phyloP scores from a whole-genome alignment of 2,329 filamentous ascomycete species.

The Apiospora marii region DNA sequence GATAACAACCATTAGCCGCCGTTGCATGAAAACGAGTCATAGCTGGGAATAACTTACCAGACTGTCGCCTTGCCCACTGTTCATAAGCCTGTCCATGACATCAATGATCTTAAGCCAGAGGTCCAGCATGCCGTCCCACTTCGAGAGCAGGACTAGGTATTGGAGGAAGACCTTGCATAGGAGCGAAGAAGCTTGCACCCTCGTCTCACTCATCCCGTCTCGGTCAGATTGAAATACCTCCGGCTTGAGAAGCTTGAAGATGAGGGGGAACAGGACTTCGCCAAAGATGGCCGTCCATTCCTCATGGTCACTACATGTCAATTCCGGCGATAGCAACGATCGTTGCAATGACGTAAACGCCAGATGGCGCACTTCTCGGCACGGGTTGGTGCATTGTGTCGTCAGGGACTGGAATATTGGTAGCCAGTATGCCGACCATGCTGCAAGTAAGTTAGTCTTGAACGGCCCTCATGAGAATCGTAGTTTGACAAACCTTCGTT shows the following conservation, averaged over 20 bases:
- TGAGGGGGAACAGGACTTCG: conserved; percentile 92
- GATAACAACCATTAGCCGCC: background rate
- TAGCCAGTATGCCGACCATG: conserved; percentile 98
- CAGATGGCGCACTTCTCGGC: conserved; percentile 88
- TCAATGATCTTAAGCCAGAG: conserved; percentile 93
- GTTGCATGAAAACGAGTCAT: conserved; percentile 29
- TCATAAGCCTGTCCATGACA: conserved; percentile 95
- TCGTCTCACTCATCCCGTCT: conserved; percentile 92
- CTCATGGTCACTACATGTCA: conserved; percentile 83
- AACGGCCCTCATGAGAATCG: background rate
- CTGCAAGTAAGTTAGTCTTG: conserved; percentile 54
- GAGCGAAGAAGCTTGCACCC: conserved; percentile 88
- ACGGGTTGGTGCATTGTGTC: conserved; percentile 91
- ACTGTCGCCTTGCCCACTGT: conserved; percentile 90
- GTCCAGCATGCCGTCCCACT: conserved; percentile 89
- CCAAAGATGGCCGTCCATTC: conserved; percentile 97
- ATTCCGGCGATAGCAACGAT: conserved; percentile 82
- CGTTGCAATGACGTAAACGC: conserved; percentile 88
- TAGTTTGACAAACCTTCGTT: conserved; percentile 69
- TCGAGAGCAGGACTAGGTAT: conserved; percentile 84
- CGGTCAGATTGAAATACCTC: conserved; percentile 94
- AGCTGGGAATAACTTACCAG: conserved; percentile 67
- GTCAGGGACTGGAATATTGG: conserved; percentile 91
- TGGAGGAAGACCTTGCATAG: conserved; percentile 96
- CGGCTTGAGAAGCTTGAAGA: conserved; percentile 86